Evolutionary conservation across 441 rosid species (phyloP).

Genomic region (Rhodomyrtus psidioides): DNA sequence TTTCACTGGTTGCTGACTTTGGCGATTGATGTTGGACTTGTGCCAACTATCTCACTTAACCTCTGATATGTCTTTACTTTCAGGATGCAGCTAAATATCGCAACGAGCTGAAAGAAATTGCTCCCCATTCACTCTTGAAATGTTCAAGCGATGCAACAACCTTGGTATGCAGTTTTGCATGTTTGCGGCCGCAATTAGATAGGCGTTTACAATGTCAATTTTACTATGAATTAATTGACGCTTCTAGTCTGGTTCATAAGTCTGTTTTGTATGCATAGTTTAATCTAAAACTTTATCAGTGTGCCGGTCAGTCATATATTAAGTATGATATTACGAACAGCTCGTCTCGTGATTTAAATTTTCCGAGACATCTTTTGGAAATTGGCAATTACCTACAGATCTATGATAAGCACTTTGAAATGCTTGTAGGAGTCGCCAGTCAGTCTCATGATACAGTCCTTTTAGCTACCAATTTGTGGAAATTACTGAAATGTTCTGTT

Average conservation of each 20-base stretch:
- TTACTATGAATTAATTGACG: not conserved
- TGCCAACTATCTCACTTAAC: not conserved
- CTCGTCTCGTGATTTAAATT: not conserved
- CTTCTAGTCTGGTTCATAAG: not conserved
- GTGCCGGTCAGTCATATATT: not conserved
- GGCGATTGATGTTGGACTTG: not conserved
- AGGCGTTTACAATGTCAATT: not conserved
- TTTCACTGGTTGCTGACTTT: not conserved
- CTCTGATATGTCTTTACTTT: not conserved
- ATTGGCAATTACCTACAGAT: not conserved
- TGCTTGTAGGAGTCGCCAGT: not conserved
- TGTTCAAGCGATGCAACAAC: constrained; percentile 72
- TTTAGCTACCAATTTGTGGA: not conserved
- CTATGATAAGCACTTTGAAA: not conserved
- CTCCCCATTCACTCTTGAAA: constrained; percentile 49
- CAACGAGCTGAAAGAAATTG: constrained; percentile 48
- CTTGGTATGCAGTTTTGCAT: constrained; percentile 29
- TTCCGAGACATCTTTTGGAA: not conserved
- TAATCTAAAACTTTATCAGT: not conserved
- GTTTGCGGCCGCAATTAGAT: not conserved
- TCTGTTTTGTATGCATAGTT: not conserved
- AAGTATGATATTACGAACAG: not conserved
- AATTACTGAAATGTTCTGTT: not conserved
- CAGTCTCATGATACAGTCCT: not conserved
- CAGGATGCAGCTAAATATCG: constrained; percentile 65